Percentiles rank a stretch among this genome's conserved stretches.
Evolutionary conservation across 1,139 yeast species (phyloP).

Genomic region (Taphrina populina): DNA sequence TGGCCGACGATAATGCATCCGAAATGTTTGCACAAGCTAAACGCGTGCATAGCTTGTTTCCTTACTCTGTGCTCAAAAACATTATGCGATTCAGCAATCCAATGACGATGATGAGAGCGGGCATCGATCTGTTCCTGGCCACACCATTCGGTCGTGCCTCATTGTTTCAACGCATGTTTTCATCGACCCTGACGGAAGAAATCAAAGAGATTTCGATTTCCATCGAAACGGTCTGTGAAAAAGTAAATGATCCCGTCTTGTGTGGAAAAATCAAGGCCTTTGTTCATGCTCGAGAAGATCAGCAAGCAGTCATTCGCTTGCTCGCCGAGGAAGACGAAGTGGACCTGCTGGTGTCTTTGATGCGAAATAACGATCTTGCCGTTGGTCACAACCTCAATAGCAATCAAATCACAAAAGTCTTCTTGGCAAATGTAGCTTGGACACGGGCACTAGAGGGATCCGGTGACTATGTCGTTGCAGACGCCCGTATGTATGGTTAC

Average conservation of each 20-base stretch:
- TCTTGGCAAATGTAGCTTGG: constrained; percentile 48
- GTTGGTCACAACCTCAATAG: constrained; percentile 37
- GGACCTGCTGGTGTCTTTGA: constrained; percentile 42
- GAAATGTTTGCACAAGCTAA: constrained; percentile 69
- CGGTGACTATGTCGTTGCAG: constrained; percentile 40
- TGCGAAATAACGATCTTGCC: constrained; percentile 38
- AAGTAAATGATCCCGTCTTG: constrained; percentile 45
- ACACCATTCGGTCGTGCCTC: constrained; percentile 73
- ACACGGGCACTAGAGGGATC: constrained; percentile 44
- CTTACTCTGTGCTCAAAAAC: constrained; percentile 71
- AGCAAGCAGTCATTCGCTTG: constrained; percentile 40
- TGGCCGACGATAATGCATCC: constrained; percentile 75
- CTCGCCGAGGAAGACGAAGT: constrained; percentile 40
- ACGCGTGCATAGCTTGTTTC: constrained; percentile 70
- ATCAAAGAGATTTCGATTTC: constrained; percentile 63
- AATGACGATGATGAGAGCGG: constrained; percentile 70
- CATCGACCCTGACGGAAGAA: constrained; percentile 75
- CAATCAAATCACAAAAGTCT: constrained; percentile 39
- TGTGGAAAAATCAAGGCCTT: constrained; percentile 43
- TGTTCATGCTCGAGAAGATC: constrained; percentile 40
- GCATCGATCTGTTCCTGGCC: constrained; percentile 75
- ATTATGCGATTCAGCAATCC: constrained; percentile 82
- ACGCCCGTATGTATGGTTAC: constrained; percentile 45
- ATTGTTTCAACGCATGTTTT: constrained; percentile 67
- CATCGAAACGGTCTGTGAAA: constrained; percentile 51